phyloP scores from a whole-genome alignment of 192 early-diverging fungal genomes.

The Kappamyces sp. region DNA sequence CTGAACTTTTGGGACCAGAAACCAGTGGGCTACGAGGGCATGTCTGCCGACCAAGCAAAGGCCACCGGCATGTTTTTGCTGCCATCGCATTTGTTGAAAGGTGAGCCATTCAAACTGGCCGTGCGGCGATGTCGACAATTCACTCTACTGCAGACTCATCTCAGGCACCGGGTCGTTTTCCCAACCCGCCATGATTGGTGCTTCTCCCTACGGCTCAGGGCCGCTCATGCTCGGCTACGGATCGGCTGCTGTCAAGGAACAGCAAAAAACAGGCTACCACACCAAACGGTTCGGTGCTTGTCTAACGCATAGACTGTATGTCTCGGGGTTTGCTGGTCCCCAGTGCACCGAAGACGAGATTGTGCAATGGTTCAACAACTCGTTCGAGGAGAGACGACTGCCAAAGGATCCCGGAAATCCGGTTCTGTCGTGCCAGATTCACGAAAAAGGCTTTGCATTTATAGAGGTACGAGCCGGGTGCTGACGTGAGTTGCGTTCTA shows the following conservation, averaged over 20 bases:
- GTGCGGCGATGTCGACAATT: no score
- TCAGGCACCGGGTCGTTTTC: no score
- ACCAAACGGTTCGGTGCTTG: no score
- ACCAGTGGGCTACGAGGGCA: conserved; percentile 81
- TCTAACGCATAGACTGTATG: not conserved
- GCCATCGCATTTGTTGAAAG: conserved; percentile 14
- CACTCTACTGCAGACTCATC: no score
- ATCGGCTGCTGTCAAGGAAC: no score
- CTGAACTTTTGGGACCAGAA: conserved; percentile 90
- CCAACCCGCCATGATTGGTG: no score
- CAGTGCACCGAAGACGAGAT: conserved; percentile 9
- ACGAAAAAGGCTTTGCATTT: conserved; percentile 95
- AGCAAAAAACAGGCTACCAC: no score
- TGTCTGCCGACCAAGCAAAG: conserved; percentile 84
- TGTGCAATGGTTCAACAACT: conserved; percentile 4
- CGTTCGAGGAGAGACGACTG: conserved; percentile 8
- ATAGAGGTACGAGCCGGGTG: conserved; percentile 61
- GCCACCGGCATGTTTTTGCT: conserved; percentile 52
- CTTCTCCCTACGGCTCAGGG: no score
- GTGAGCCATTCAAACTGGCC: no score
- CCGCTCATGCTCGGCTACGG: no score
- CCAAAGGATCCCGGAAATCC: conserved; percentile 46
- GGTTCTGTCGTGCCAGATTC: conserved; percentile 70
- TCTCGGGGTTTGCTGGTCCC: not conserved
- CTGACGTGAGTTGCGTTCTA: conserved; percentile 65